phyloP scores from a whole-genome alignment of 305 asterid species.

The Striga hermonthica region DNA sequence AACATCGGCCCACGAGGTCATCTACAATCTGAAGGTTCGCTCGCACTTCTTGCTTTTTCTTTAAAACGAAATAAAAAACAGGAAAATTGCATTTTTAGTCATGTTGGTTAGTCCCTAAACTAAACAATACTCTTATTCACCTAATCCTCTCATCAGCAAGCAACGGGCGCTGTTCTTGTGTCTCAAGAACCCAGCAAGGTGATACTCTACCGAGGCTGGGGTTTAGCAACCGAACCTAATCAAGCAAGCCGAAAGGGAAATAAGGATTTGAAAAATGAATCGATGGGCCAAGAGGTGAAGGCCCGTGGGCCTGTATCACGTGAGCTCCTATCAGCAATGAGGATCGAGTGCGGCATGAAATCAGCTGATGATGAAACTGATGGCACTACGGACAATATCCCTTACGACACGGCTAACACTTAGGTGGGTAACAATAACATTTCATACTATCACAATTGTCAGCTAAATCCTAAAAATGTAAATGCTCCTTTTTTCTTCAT shows the following conservation, averaged over 20 bases:
- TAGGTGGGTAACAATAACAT: not conserved
- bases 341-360: slow-evolving; percentile 67
- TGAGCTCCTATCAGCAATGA: slow-evolving; percentile 80
- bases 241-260: slow-evolving; percentile 27
- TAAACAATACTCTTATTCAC: not conserved
- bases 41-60: no score
- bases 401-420: not conserved
- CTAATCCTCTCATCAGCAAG: slow-evolving; percentile 62
- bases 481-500: no score
- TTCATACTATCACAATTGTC: not conserved
- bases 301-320: slow-evolving; percentile 46
- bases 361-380: not conserved
- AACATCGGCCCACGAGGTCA: slow-evolving; percentile 84
- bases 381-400: not conserved
- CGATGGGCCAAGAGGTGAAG: slow-evolving; percentile 31
- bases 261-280: slow-evolving; percentile 20
- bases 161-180: slow-evolving; percentile 79
- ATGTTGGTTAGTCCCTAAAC: not conserved
- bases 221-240: slow-evolving; percentile 41
- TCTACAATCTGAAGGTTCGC: slow-evolving; percentile 74
- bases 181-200: slow-evolving; percentile 96
- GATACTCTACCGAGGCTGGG: slow-evolving; percentile 93
- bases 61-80: no score
- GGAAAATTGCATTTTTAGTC: no score
- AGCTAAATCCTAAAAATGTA: no score